Percentiles rank a stretch among this genome's conserved stretches.
These are phyloP conservation scores for Henckelia pumila DNA, from an alignment of 257 asterid species.

Conservation along the genomic window DNA sequence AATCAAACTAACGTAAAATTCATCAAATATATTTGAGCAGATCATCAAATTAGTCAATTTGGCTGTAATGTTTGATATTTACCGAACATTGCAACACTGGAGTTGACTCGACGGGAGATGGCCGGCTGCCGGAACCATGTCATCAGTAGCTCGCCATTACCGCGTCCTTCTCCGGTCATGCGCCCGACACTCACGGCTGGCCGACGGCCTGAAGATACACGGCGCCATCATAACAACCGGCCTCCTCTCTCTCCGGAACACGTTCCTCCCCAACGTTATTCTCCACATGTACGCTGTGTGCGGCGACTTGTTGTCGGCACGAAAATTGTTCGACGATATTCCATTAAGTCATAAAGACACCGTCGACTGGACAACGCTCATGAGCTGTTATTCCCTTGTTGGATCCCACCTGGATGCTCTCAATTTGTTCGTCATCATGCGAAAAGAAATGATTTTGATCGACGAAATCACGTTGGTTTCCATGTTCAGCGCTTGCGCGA, in stretches of 20 bases:
- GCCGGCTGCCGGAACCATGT: conserved; percentile 34
- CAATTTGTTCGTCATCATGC: conserved; percentile 49
- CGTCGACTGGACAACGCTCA: conserved; percentile 71
- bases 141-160: conserved; percentile 52
- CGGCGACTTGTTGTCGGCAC: conserved; percentile 38
- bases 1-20: no score
- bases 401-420: conserved; percentile 46
- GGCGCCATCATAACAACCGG: conserved; percentile 56
- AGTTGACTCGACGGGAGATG: conserved; percentile 37
- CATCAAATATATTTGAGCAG: no score
- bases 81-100: no score
- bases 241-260: conserved; percentile 38
- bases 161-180: conserved; percentile 57
- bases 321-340: conserved; percentile 68
- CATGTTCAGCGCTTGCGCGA: conserved; percentile 54
- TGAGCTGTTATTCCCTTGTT: conserved; percentile 46
- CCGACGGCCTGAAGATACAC: conserved; percentile 59
- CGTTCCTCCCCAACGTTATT: conserved; percentile 54
- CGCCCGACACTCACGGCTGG: conserved; percentile 43
- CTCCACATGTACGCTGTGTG: conserved; percentile 67
- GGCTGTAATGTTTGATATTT: not conserved
- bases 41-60: not conserved
- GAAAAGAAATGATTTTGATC: conserved; percentile 31
- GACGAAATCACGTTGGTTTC: conserved; percentile 63
- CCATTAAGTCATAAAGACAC: conserved; percentile 47